Evolutionary conservation across 768 basidiomycete genomes (phyloP), one percentile per base, ranked within the genome.

Genomic region (Lentinus tigrinus): DNA sequence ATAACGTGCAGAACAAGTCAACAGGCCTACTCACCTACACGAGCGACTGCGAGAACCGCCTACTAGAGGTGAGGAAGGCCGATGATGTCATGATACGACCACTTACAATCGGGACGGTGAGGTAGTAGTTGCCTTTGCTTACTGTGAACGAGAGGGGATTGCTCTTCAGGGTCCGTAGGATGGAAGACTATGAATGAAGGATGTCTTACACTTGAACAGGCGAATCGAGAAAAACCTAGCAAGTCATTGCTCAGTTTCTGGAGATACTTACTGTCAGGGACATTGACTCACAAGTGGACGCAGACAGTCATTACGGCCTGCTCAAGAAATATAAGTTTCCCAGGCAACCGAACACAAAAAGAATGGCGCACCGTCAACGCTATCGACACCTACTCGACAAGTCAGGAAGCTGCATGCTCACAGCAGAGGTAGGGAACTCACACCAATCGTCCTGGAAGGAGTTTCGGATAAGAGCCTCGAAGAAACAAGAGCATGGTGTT

Each of bases 191-290:
- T 28, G 24, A 23, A 34, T 21, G 17, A 2, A 9, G 11, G 8
- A 14, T 26, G 28, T 54, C 67, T 42, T 36, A 68, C 67, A 49
- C 26, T 55, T 66, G 38, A 62, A 64, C 10, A 69, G 31, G 21
- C 69, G 58, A 39, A 61, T 55, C 21, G 57, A 50, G 54, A 68
- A 70, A 57, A 70, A 70, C 27, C 67, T 70, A 24, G 8, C 3
- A 19, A n/a, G 3, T 11, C 23, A 23, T 4, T 31, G 24, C 31
- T 31, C 31, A 31, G 31, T 11, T 11, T 6, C 31, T 11, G 31
- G 7, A 6, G 11, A 6, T 7, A 31, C 31, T 31, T 6, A 7
- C 31, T 6, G 11, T 6, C 31, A 31, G 7, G n/a, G 36, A 34
- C 28, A 54, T 24, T 16, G 26, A 24, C 68, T 48, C 27, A 69